These are phyloP conservation scores for Kuraishia ogatae DNA, from an alignment of 805 yeast species.

Conservation along the genomic window DNA sequence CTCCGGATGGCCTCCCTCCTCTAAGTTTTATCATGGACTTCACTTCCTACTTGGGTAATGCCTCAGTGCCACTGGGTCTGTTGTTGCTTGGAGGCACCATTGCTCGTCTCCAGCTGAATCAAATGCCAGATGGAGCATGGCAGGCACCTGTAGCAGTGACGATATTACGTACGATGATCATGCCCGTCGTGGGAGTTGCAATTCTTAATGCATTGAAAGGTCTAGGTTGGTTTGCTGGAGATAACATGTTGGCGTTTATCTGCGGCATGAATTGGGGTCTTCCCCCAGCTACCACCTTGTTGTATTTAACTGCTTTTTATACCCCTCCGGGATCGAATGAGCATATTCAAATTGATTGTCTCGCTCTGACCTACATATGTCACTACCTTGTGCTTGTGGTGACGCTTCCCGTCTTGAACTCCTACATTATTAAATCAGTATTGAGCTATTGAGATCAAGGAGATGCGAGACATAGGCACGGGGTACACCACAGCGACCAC, in stretches of 20 bases:
- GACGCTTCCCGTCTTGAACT: constrained; percentile 66
- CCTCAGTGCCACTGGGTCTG: constrained; percentile 84
- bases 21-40: constrained; percentile 80
- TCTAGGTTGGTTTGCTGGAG: constrained; percentile 57
- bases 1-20: constrained; percentile 83
- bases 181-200: constrained; percentile 74
- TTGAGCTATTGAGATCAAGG: constrained; percentile 27
- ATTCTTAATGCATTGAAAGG: constrained; percentile 52
- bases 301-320: constrained; percentile 83
- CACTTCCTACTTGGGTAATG: constrained; percentile 71
- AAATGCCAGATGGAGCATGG: constrained; percentile 65
- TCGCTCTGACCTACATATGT: constrained; percentile 64
- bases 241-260: constrained; percentile 59
- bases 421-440: constrained; percentile 53
- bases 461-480: neutral
- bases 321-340: constrained; percentile 52
- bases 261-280: constrained; percentile 67
- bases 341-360: constrained; percentile 72
- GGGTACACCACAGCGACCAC: neutral
- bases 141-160: constrained; percentile 54
- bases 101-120: constrained; percentile 55
- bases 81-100: constrained; percentile 81
- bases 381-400: constrained; percentile 66
- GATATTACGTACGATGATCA: constrained; percentile 46
- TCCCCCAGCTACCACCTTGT: constrained; percentile 84